Base-by-base conservation (phyloP, 192 early-diverging fungal genomes). In the Coemansia javaensis region DNA sequence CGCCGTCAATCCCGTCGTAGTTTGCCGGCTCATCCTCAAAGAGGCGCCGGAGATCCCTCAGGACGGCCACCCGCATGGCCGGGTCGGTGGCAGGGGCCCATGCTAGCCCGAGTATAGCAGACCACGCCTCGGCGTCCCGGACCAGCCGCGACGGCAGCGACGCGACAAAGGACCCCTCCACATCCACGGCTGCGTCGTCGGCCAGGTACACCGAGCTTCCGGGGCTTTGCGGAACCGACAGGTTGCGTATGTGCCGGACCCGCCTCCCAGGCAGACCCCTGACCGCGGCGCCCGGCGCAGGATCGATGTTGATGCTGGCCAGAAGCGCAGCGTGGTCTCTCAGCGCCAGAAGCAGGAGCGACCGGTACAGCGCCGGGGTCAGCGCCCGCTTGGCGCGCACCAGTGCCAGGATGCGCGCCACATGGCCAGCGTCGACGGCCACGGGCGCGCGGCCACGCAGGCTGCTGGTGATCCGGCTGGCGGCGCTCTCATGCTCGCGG, bases 381-480 rank as follows among this genome's bases (percentile, higher is more conserved):
- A 69, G 44, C 15, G 53, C 48, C 14, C 54, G 42, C 28, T 69
- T 69, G 14, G 59, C 42, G 15, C 66, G 59, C 37, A 69, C 59
- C n/a, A 69, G 41, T 2, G 58, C 40, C 35, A 69, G 44, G 7
- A 56, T 35, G 0, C 59, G 47, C 2, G 45, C 12, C 1, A 69
- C 36, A 5, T 61, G 49, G 9, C 56, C 59, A 3, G 38, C 22
- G 4, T 69, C 59, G 4, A 69, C 45, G 0, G 25, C 30, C 20
- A 57, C 30, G 2, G 40, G 18, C 5, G 44, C 40, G 6, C 66
- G 59, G 31, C 66, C 66, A 3, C 66, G 53, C 23, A 69, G 18
- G 14, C 66, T 69, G 41, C 53, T 69, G 18, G 66, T 62, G 22
- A 69, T 55, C 20, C 66, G 66, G 15, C 59, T 69, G 13, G 66